phyloP scores from a whole-genome alignment of 2,329 filamentous ascomycete species.

The Periconia macrospinosa region DNA sequence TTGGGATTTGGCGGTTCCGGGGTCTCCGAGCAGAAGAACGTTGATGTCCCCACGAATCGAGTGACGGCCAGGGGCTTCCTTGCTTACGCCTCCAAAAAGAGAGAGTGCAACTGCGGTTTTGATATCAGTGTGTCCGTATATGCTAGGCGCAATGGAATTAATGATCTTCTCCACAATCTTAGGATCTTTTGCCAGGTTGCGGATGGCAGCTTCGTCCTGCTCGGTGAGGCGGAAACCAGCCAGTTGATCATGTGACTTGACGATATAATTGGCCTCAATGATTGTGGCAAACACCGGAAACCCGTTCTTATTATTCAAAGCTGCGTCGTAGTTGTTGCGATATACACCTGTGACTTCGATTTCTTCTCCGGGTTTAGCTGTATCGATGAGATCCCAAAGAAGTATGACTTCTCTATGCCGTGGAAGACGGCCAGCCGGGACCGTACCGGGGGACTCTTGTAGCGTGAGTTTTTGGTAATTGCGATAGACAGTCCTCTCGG shows the following conservation, averaged over 20 bases:
- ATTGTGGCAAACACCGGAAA: conserved; percentile 99
- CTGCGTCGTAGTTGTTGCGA: conserved; percentile 96
- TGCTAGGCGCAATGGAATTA: conserved; percentile 91
- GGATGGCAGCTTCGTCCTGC: conserved; percentile 90
- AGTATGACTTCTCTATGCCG: conserved; percentile 93
- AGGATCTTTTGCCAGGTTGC: conserved; percentile 82
- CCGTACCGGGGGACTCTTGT: conserved; percentile 95
- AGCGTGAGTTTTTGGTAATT: conserved; percentile 98
- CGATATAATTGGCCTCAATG: conserved; percentile 93
- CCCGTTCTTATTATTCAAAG: conserved; percentile 97
- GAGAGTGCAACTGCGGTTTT: conserved; percentile 96
- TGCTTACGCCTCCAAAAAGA: conserved; percentile 91
- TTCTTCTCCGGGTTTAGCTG: conserved; percentile 94
- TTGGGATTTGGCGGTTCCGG: conserved; percentile 97
- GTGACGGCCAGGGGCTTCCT: conserved; percentile 85
- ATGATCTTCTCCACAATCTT: conserved; percentile 92
- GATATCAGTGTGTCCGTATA: conserved; percentile 95
- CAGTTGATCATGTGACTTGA: conserved; percentile 96
- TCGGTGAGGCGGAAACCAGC: conserved; percentile 95
- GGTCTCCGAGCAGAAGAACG: conserved; percentile 91
- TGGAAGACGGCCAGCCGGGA: conserved; percentile 91
- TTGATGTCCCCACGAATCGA: conserved; percentile 97
- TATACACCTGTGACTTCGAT: conserved; percentile 97
- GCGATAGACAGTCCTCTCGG: conserved; percentile 95
- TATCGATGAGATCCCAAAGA: conserved; percentile 95